phyloP scores from a whole-genome alignment of 148 eudicot genomes.

The Silene conica region DNA sequence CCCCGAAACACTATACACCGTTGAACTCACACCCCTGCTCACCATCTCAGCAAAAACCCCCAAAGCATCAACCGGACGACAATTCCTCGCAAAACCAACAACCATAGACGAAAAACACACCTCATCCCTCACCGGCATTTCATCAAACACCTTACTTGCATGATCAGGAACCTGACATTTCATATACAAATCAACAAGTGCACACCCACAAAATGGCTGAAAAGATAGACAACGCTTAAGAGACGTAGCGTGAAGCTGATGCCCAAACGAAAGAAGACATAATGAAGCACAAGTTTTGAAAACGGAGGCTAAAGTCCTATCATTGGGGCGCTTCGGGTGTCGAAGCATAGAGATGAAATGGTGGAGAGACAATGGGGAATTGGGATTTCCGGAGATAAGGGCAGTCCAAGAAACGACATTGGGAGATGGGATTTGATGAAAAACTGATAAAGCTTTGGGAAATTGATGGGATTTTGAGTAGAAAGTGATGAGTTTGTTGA shows the following conservation, averaged over 20 bases:
- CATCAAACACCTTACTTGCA: constrained; percentile 60
- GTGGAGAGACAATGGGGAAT: constrained; percentile 33
- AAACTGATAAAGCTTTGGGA: constrained; percentile 31
- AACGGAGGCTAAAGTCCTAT: constrained; percentile 42
- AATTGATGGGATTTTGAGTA: constrained; percentile 49
- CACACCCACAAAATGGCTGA: constrained; percentile 42
- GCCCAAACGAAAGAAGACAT: constrained; percentile 29
- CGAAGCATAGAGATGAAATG: constrained; percentile 69
- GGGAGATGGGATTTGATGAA: constrained; percentile 49
- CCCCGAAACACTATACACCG: constrained; percentile 52
- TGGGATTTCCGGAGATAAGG: constrained; percentile 56
- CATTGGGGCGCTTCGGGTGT: constrained; percentile 47
- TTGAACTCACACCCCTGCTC: constrained; percentile 34
- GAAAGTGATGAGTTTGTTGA: constrained; percentile 48
- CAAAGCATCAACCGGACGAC: constrained; percentile 41
- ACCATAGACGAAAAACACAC: constrained; percentile 57
- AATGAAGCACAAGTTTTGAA: constrained; percentile 47
- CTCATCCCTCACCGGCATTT: constrained; percentile 42
- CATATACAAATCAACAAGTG: constrained; percentile 41
- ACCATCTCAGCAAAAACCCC: constrained; percentile 46
- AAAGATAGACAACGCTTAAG: constrained; percentile 30
- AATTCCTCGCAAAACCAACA: constrained; percentile 50
- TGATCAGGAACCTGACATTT: constrained; percentile 31
- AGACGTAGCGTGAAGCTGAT: constrained; percentile 41
- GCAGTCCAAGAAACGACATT: constrained; percentile 69